Evolutionary conservation across 2,329 filamentous ascomycete genomes (phyloP).

Genomic region (Aspergillus sergii): DNA sequence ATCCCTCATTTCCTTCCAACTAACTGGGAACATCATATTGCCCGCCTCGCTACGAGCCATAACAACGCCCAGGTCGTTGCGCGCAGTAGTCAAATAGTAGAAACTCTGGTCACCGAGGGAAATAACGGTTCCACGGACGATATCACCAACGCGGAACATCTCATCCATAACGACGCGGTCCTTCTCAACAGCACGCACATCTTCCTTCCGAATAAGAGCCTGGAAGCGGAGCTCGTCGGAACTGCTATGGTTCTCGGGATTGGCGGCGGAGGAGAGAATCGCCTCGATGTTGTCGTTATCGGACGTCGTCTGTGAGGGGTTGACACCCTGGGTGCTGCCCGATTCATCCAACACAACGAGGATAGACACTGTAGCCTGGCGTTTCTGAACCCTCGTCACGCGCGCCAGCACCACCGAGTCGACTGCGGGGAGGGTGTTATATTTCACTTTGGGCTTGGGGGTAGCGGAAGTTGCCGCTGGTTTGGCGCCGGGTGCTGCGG

Average conservation of each 20-base stretch:
- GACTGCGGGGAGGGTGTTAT: conserved; percentile 79
- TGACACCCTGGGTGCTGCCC: conserved; percentile 18
- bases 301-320: conserved; percentile 27
- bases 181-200: conserved; percentile 93
- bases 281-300: conserved; percentile 43
- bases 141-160: conserved; percentile 88
- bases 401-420: conserved; percentile 78
- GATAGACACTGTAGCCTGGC: conserved; percentile 84
- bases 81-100: conserved; percentile 91
- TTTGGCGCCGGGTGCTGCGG: conserved; percentile 4
- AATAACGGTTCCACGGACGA: conserved; percentile 85
- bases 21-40: conserved; percentile 88
- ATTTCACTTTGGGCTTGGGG: conserved; percentile 48
- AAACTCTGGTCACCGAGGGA: conserved; percentile 90
- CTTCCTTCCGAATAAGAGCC: conserved; percentile 82
- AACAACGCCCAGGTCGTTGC: conserved; percentile 89
- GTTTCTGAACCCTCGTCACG: conserved; percentile 80
- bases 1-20: conserved; percentile 94
- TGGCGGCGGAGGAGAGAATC: conserved; percentile 41
- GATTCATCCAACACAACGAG: conserved; percentile 70
- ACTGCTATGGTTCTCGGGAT: conserved; percentile 44
- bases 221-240: conserved; percentile 73
- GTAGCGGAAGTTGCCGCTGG: conserved; percentile 5
- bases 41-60: conserved; percentile 87
- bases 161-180: conserved; percentile 90